Percentiles rank a stretch among this genome's conserved stretches.
These are phyloP conservation scores for Pythium periplocum DNA, from an alignment of 352 stramenopile genomes.

Conservation along the genomic window DNA sequence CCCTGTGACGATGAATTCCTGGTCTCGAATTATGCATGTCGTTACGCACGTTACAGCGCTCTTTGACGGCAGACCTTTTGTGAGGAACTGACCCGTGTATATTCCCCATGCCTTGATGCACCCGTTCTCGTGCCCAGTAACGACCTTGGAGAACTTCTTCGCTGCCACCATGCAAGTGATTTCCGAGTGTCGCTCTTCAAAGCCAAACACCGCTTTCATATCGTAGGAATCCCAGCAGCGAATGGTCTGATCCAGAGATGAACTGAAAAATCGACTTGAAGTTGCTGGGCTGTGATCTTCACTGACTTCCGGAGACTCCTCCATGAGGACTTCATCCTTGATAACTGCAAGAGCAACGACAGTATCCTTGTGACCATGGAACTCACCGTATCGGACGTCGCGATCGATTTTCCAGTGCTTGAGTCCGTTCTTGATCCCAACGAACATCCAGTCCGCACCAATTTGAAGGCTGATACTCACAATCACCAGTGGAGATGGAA, in stretches of 20 bases:
- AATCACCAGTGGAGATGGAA: constrained; percentile 11
- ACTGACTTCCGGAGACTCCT: neutral
- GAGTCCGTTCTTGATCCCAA: constrained; percentile 27
- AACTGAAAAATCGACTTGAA: constrained; percentile 49
- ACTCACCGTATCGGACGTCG: constrained; percentile 57
- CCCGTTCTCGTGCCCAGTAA: constrained; percentile 56
- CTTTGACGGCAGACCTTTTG: constrained; percentile 17
- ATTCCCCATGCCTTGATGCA: constrained; percentile 61
- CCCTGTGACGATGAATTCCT: constrained; percentile 55
- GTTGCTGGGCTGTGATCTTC: constrained; percentile 6
- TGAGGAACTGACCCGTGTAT: constrained; percentile 43
- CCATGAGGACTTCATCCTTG: constrained; percentile 14
- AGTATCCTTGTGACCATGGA: constrained; percentile 37
- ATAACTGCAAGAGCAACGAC: constrained; percentile 45
- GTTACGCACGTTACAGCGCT: constrained; percentile 45
- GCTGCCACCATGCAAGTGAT: constrained; percentile 54
- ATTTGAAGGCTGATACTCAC: constrained; percentile 11
- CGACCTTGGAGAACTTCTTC: constrained; percentile 42
- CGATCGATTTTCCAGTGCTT: constrained; percentile 63
- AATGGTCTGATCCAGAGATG: constrained; percentile 64
- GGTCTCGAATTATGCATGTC: constrained; percentile 37
- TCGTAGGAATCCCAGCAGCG: constrained; percentile 75
- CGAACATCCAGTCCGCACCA: constrained; percentile 39
- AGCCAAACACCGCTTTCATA: constrained; percentile 52
- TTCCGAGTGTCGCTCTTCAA: constrained; percentile 61